Percentiles rank a stretch among this genome's conserved stretches.
Evolutionary conservation across 441 rosid genomes (phyloP).

Genomic region (Populus trichocarpa): DNA sequence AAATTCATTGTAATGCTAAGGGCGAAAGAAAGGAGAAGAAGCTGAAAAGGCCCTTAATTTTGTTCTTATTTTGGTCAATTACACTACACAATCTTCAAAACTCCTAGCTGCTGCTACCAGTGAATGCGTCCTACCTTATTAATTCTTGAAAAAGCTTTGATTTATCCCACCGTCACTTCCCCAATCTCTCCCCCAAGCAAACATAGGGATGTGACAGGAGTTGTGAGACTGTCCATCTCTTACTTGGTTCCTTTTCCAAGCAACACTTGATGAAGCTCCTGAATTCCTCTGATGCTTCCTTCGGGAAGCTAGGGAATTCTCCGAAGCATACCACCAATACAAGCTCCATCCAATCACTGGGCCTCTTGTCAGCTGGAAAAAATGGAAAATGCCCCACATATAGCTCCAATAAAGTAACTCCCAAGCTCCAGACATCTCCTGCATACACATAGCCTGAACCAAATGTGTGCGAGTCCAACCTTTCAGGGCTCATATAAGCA

Average conservation of each 20-base stretch:
- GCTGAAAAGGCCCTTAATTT: neutral
- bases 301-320: slow-evolving; percentile 58
- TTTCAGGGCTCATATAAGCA: slow-evolving; percentile 76
- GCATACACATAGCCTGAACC: slow-evolving; percentile 57
- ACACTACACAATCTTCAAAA: neutral
- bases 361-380: slow-evolving; percentile 50
- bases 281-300: slow-evolving; percentile 51
- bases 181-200: neutral
- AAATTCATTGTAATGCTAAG: too few relatives aligned
- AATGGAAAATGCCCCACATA: slow-evolving; percentile 60
- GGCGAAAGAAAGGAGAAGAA: too few relatives aligned
- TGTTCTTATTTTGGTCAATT: neutral
- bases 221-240: slow-evolving; percentile 58
- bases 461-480: slow-evolving; percentile 54
- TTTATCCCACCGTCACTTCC: neutral
- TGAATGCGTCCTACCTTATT: neutral
- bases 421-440: slow-evolving; percentile 73
- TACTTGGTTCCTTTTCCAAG: slow-evolving; percentile 55
- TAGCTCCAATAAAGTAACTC: slow-evolving; percentile 63
- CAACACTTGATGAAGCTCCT: slow-evolving; percentile 55
- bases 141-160: neutral
- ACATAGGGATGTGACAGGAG: slow-evolving; percentile 59
- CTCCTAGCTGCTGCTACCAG: neutral
- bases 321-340: slow-evolving; percentile 72
- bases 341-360: slow-evolving; percentile 54